Conservation (phyloP, 495 filamentous ascomycete genomes). For the Daldinia bambusicola region DNA sequence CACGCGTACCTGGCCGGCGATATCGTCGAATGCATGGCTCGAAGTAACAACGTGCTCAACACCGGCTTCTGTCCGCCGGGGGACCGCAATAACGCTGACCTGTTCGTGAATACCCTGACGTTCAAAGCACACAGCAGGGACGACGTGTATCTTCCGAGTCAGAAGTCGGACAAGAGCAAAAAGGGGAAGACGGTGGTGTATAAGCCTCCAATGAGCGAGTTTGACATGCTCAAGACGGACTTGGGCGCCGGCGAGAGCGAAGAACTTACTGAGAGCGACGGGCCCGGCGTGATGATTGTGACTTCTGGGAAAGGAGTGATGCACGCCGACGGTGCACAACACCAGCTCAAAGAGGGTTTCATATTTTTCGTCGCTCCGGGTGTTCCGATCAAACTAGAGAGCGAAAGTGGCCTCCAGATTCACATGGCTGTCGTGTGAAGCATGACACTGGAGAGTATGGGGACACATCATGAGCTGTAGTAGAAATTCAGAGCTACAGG, state of each 20-base stretch:
- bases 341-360: constrained; percentile 69
- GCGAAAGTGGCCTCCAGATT: constrained; percentile 62
- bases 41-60: constrained; percentile 81
- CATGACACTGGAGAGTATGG: neutral
- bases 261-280: constrained; percentile 63
- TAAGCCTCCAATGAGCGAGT: constrained; percentile 76
- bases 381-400: constrained; percentile 60
- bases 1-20: constrained; percentile 82
- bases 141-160: constrained; percentile 62
- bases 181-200: constrained; percentile 70
- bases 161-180: constrained; percentile 62
- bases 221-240: constrained; percentile 71
- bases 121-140: constrained; percentile 68
- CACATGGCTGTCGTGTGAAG: constrained; percentile 59
- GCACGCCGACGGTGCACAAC: constrained; percentile 62
- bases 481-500: neutral
- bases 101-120: constrained; percentile 69
- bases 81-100: constrained; percentile 68
- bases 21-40: constrained; percentile 88
- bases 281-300: constrained; percentile 73
- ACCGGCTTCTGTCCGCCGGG: constrained; percentile 76
- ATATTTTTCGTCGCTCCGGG: constrained; percentile 77
- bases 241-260: constrained; percentile 68
- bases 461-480: neutral
- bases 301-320: constrained; percentile 70